Evolutionary conservation across 2,329 filamentous ascomycete species (phyloP).

Genomic region (Fusarium siculi): DNA sequence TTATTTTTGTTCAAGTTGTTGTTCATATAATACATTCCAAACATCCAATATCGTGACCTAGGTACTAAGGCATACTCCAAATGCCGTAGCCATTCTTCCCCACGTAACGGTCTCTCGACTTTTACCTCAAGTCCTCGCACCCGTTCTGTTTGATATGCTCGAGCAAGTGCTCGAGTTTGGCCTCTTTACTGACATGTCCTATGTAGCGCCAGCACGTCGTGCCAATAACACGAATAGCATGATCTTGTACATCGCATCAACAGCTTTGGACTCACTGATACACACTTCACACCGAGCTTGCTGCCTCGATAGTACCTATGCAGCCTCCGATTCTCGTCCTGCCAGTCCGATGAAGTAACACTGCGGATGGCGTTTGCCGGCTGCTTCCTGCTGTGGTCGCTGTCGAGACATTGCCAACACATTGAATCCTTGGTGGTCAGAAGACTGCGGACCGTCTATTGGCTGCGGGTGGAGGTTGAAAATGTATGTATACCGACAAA

Average conservation of each 20-base stretch:
- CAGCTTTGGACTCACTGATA: neutral
- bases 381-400: conserved; percentile 16
- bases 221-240: neutral
- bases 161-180: neutral
- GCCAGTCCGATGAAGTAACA: conserved; percentile 17
- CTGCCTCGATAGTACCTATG: neutral
- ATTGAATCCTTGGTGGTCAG: conserved; percentile 12
- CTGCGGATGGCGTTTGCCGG: conserved; percentile 13
- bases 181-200: neutral
- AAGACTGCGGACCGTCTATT: conserved; percentile 12
- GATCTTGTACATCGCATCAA: neutral
- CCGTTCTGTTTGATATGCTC: neutral
- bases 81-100: neutral
- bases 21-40: neutral
- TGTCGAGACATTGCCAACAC: conserved; percentile 28
- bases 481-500: conserved; percentile 2
- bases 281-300: neutral
- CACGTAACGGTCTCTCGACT: neutral
- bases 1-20: neutral
- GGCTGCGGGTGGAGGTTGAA: neutral
- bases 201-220: neutral
- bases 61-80: neutral
- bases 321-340: conserved; percentile 3
- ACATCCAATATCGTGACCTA: neutral
- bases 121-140: neutral